Percentiles rank a stretch among this genome's conserved stretches.
Conservation (phyloP, 2,329 filamentous ascomycete genomes). For the Xylariaceae sp. region DNA sequence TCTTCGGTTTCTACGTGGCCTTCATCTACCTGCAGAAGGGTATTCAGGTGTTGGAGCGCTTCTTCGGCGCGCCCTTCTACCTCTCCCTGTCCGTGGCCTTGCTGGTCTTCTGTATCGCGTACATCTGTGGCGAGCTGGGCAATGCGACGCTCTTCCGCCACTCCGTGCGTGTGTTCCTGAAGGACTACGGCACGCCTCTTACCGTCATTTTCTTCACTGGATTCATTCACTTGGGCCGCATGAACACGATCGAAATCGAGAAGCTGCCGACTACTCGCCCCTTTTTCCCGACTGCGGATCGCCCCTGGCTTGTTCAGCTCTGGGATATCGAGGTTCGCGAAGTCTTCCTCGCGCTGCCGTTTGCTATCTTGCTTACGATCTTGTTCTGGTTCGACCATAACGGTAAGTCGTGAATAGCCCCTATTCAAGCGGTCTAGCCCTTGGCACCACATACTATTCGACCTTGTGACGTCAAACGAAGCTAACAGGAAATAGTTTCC, state of each 20-base stretch:
- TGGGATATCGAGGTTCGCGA: slow-evolving; percentile 70
- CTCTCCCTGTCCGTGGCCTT: slow-evolving; percentile 71
- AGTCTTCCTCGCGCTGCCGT: slow-evolving; percentile 80
- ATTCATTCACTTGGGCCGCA: slow-evolving; percentile 80
- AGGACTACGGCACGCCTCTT: slow-evolving; percentile 82
- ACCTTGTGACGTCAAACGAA: not conserved
- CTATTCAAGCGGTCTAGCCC: not conserved
- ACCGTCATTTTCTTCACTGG: slow-evolving; percentile 85
- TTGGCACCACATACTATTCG: not conserved
- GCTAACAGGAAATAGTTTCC: slow-evolving; percentile 50
- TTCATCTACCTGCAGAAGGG: slow-evolving; percentile 91
- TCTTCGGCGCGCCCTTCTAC: slow-evolving; percentile 64
- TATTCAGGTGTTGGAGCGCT: slow-evolving; percentile 74
- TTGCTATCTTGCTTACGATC: slow-evolving; percentile 75
- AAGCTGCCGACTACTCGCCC: slow-evolving; percentile 69
- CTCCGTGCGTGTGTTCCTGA: slow-evolving; percentile 72
- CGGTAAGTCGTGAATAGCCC: slow-evolving; percentile 42
- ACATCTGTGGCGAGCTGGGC: slow-evolving; percentile 67
- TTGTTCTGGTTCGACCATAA: slow-evolving; percentile 91
- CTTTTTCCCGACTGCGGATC: slow-evolving; percentile 70
- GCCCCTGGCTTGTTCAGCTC: slow-evolving; percentile 74
- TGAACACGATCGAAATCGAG: slow-evolving; percentile 64
- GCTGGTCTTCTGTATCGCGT: slow-evolving; percentile 72
- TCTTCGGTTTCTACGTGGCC: slow-evolving; percentile 90
- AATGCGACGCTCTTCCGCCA: slow-evolving; percentile 70